Evolutionary conservation across 1,284 basidiomycete genomes (phyloP), one percentile per base, ranked within the genome.

Genomic region (Sanghuangporus sanghuang): DNA sequence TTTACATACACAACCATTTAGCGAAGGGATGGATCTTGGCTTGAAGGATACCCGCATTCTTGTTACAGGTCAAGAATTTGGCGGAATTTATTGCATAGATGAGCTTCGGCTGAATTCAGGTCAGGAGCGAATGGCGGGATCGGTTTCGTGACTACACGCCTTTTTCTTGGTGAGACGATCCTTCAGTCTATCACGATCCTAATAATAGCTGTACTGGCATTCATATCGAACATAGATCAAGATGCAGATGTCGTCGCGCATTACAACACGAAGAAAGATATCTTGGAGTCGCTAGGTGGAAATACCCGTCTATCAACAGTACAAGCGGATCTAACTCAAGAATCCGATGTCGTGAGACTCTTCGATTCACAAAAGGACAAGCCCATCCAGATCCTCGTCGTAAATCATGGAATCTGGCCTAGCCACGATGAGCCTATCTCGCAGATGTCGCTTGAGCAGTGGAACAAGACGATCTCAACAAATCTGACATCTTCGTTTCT

Each of bases 401-500:
- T 90, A 64, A 91, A 87, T 69, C 90, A 92, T 67, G 89, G 80
- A 0, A 79, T 85, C 57, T 87, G 78, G 74, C 76, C 78, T 2
- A 66, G 72, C 1, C 74, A 76, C 23, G 77, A 83, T 59, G 78
- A 79, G 1, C 78, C 83, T 0, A 66, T 92, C 5, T 77, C 78
- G 62, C 77, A 83, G 39, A 86, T 92, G 86, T 72, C 80, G 2
- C 79, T 90, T 8, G 78, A 78, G 32, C 85, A 84, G 67, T 92
- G 89, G 89, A 83, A 83, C 44, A 73, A 72, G 38, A 90, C 87
- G 2, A 73, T 91, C 53, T 73, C 80, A 6, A 79, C 81, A 55
- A 91, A 92, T 72, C 74, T 91, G 32, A 90, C 87, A 0, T 85
- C 85, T 1, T 76, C 85, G 0, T 93, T 92, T 73, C 74, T 92